Conservation (phyloP, 1,139 yeast species). For the Hansenula sp. region DNA sequence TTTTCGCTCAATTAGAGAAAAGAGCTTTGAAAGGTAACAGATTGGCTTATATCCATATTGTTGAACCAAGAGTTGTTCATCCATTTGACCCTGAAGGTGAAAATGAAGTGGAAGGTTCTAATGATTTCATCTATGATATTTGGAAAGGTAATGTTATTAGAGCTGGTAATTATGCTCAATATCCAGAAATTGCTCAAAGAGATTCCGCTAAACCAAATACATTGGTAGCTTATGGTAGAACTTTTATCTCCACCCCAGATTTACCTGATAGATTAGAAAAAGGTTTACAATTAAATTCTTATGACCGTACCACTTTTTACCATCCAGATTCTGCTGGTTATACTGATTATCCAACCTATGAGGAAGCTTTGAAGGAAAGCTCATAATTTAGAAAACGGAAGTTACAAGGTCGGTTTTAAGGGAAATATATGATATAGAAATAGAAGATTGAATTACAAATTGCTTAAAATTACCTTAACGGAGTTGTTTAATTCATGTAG, state of each 20-base stretch:
- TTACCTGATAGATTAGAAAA: constrained; percentile 41
- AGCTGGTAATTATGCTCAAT: constrained; percentile 34
- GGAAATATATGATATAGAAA: too few species aligned
- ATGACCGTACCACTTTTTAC: constrained; percentile 37
- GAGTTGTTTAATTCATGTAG: too few species aligned
- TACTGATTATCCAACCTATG: neutral
- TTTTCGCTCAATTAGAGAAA: constrained; percentile 26
- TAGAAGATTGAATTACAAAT: too few species aligned
- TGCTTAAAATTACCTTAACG: too few species aligned
- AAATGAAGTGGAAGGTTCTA: constrained; percentile 11
- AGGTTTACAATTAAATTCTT: constrained; percentile 38
- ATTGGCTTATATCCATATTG: constrained; percentile 45
- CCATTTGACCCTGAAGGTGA: constrained; percentile 10
- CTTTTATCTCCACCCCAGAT: constrained; percentile 51
- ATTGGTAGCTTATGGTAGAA: constrained; percentile 42
- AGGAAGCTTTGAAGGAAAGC: too few species aligned
- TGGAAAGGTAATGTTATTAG: constrained; percentile 37
- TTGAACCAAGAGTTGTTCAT: constrained; percentile 36
- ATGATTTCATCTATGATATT: constrained; percentile 24
- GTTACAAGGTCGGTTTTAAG: too few species aligned
- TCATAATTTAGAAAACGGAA: too few species aligned
- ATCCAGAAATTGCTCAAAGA: constrained; percentile 20
- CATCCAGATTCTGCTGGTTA: neutral
- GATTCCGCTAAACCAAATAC: constrained; percentile 27
- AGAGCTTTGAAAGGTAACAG: constrained; percentile 28